Percentiles rank a stretch among this genome's conserved stretches.
Conservation (phyloP, 2,329 filamentous ascomycete species). For the Neopestalotiopsis sp. region DNA sequence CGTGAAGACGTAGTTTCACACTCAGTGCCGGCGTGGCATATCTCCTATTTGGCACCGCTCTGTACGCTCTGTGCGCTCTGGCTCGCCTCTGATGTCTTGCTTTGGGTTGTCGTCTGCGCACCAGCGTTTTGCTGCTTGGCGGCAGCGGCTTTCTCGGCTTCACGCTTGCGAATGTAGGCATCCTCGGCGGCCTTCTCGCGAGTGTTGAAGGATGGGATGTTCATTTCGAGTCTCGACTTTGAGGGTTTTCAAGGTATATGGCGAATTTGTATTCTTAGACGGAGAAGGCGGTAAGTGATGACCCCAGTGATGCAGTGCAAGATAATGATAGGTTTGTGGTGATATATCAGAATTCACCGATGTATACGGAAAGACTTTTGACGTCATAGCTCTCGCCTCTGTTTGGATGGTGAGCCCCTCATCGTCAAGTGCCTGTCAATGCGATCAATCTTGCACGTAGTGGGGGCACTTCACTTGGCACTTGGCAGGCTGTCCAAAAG, state of each 20-base stretch:
- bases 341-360: background rate
- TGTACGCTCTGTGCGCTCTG: background rate
- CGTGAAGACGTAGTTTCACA: background rate
- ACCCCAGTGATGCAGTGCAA: too few relatives aligned
- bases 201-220: constrained; percentile 15
- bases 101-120: constrained; percentile 6
- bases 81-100: background rate
- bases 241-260: too few relatives aligned
- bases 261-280: too few relatives aligned
- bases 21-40: background rate
- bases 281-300: background rate
- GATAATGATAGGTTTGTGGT: background rate
- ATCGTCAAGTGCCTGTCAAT: too few relatives aligned
- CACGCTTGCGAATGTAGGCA: constrained; percentile 17
- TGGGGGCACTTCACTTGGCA: too few relatives aligned
- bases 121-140: constrained; percentile 15
- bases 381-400: background rate
- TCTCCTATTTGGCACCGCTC: background rate
- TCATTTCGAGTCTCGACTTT: background rate
- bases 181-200: constrained; percentile 17
- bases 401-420: too few relatives aligned
- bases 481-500: too few relatives aligned
- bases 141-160: constrained; percentile 18
- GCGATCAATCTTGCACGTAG: too few relatives aligned
- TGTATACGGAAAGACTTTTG: background rate